A percentile compares a stretch with the other conserved stretches of the same genome.
Conservation (phyloP, 1,284 basidiomycete species). For the Naganishia albida region DNA sequence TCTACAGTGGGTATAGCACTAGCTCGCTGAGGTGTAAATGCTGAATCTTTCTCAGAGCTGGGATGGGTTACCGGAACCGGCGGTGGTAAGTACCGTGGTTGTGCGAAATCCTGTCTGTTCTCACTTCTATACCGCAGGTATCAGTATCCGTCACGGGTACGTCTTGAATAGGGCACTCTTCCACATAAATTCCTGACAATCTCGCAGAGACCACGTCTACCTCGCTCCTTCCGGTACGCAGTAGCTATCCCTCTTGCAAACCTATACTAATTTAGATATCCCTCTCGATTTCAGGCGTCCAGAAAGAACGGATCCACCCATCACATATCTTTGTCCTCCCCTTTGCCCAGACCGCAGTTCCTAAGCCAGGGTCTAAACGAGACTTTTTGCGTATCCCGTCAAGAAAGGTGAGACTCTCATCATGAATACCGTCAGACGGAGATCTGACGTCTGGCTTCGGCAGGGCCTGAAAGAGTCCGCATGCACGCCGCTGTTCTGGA, state of each 20-base stretch:
- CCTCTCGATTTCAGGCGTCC: constrained; percentile 60
- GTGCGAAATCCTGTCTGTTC: constrained; percentile 11
- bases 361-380: constrained; percentile 66
- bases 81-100: constrained; percentile 42
- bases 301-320: constrained; percentile 79
- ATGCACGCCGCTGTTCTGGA: constrained; percentile 88
- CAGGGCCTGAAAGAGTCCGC: constrained; percentile 70
- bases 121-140: constrained; percentile 54
- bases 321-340: constrained; percentile 82
- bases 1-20: constrained; percentile 55
- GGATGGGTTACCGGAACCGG: constrained; percentile 65
- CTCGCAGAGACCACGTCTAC: constrained; percentile 69
- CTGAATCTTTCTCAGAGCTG: constrained; percentile 59
- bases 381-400: constrained; percentile 72
- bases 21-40: neutral
- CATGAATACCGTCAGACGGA: neutral
- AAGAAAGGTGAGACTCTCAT: constrained; percentile 51
- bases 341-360: constrained; percentile 63
- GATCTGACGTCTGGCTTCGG: neutral
- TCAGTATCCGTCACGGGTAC: constrained; percentile 70
- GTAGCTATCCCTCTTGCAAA: neutral
- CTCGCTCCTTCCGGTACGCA: constrained; percentile 71
- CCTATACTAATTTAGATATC: neutral
- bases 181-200: constrained; percentile 1
- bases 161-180: constrained; percentile 38